Base-by-base conservation (phyloP, 2,329 filamentous ascomycete species). In the Aspergillus aculeatinus region DNA sequence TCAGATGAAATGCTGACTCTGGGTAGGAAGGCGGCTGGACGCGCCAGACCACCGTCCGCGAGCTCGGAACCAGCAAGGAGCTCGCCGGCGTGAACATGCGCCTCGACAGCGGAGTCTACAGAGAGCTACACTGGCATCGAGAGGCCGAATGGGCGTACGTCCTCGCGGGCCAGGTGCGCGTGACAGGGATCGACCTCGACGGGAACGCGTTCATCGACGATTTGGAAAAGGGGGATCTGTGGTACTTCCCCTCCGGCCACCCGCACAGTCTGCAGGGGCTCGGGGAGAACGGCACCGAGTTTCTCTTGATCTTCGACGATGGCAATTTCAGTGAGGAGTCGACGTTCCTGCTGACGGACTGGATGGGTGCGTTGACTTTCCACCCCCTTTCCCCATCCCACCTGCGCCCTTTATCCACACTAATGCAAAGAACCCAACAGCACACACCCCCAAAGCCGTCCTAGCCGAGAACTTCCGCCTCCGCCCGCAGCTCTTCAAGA, bases 71-170 rank as follows among this genome's bases (percentile, higher is more conserved):
- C 2, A 58, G 56, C 48, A 58, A 58, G 35, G 56, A 58, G 27
- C 56, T 58, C 21, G 56, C 56, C 2, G 56, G 56, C 3, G 56
- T 58, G 5, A 58, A 58, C 21, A 58, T 58, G 56, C 48, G 56
- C 2, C 49, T 58, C 4, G 56, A 58, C 31, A 25, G 35, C 12
- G 56, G 49, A 5, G 56, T 52, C 6, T 52, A 52, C 23, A 35
- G 56, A 1, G 56, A 58, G 33, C n/a, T 58, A 23, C 56, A 58
- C 25, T 58, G 56, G 56, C 56, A 58, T 23, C 31, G 33, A 2
- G 56, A 58, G 49, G 56, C 56, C 11, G 56, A 58, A 29, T 58
- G 56, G 56, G 56, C 56, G 35, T 58, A 58, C 33, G 56, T 58
- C 6, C 56, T 58, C 14, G 19, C 56, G 21, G 56, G 56, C 3